These are phyloP conservation scores for Schizopora paradoxa DNA, from an alignment of 1,284 basidiomycete genomes.

Conservation along the genomic window DNA sequence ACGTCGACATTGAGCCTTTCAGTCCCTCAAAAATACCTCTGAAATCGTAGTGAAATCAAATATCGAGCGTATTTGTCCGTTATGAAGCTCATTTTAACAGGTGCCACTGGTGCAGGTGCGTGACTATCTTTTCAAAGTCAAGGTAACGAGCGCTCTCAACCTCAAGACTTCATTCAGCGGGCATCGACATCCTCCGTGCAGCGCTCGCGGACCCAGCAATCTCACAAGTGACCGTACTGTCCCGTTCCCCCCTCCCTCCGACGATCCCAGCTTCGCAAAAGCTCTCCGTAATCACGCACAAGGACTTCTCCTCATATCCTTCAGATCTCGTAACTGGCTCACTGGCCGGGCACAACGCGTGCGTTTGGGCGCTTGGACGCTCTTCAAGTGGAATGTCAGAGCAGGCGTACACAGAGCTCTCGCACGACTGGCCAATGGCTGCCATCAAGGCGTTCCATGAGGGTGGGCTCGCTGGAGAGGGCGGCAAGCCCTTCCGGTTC, in stretches of 20 bases:
- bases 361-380: slow-evolving; percentile 38
- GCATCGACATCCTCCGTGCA: slow-evolving; percentile 34
- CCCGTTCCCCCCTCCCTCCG: slow-evolving; percentile 28
- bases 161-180: no score
- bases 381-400: slow-evolving; percentile 31
- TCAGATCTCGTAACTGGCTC: slow-evolving; percentile 25
- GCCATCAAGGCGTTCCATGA: slow-evolving; percentile 30
- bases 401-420: slow-evolving; percentile 33
- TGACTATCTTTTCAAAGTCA: no score
- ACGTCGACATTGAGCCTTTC: no score
- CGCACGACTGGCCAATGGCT: slow-evolving; percentile 32
- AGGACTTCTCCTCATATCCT: slow-evolving; percentile 33
- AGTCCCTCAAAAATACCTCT: no score
- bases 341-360: slow-evolving; percentile 35
- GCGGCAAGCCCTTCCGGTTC: slow-evolving; percentile 29
- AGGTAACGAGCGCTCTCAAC: no score
- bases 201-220: slow-evolving; percentile 32
- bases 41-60: no score
- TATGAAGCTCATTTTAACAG: slow-evolving; percentile 33
- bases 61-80: no score
- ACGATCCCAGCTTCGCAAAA: slow-evolving; percentile 29
- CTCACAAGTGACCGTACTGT: slow-evolving; percentile 31
- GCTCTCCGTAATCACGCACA: slow-evolving; percentile 27
- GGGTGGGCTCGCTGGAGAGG: slow-evolving; percentile 24
- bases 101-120: slow-evolving; percentile 33